phyloP scores from a whole-genome alignment of 2,329 filamentous ascomycete species.

The Talaromyces sp. region DNA sequence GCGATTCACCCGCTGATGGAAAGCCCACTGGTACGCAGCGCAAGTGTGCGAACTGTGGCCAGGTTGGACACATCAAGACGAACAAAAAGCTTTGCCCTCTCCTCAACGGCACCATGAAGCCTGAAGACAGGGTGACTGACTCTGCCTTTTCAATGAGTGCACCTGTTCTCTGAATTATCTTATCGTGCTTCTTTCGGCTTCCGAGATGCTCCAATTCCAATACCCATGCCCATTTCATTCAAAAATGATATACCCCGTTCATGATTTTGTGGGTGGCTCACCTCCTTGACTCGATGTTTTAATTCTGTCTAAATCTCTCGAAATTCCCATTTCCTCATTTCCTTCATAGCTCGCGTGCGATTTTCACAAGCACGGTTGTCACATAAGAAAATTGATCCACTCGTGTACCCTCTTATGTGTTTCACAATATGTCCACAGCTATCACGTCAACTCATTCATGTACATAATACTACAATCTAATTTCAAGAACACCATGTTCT shows the following conservation, averaged over 20 bases:
- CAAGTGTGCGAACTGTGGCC: constrained; percentile 97
- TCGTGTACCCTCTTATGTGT: no score
- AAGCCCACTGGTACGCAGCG: constrained; percentile 70
- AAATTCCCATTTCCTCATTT: no score
- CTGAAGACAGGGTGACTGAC: constrained; percentile 49
- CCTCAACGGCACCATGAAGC: constrained; percentile 79
- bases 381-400: no score
- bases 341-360: no score
- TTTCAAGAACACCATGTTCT: not conserved
- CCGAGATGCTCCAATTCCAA: not conserved
- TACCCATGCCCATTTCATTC: not conserved
- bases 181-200: constrained; percentile 23
- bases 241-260: constrained; percentile 18
- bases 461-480: not conserved
- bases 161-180: constrained; percentile 27
- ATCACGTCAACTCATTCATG: constrained; percentile 1
- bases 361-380: no score
- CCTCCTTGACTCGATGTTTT: not conserved
- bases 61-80: constrained; percentile 96
- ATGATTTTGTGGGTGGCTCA: not conserved
- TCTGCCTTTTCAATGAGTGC: constrained; percentile 53
- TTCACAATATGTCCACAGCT: no score
- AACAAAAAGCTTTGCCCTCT: constrained; percentile 96
- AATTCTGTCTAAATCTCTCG: no score
- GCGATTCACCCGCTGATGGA: constrained; percentile 53